Percentiles rank a stretch among this genome's conserved stretches.
These are phyloP conservation scores for Botryotinia calthae DNA, from an alignment of 2,329 filamentous ascomycete species.

Conservation along the genomic window DNA sequence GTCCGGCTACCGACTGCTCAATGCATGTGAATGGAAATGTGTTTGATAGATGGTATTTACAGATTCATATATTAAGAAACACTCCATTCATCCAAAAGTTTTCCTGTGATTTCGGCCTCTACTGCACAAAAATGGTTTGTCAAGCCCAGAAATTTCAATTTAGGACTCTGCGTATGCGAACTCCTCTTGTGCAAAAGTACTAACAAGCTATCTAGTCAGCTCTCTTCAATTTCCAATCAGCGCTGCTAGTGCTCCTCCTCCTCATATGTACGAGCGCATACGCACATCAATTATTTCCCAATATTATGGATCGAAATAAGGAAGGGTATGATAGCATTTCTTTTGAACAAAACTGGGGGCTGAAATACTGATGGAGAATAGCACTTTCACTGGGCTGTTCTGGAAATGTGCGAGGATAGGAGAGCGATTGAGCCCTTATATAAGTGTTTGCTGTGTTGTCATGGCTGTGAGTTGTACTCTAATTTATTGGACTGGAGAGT, in stretches of 20 bases:
- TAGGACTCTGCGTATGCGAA: too few species aligned
- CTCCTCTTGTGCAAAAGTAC: neutral
- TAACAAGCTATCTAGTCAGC: conserved; percentile 63
- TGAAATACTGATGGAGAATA: conserved; percentile 26
- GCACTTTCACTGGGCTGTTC: conserved; percentile 62
- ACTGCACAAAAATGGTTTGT: conserved; percentile 10
- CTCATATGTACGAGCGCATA: conserved; percentile 96
- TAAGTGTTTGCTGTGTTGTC: conserved; percentile 86
- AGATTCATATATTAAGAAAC: neutral
- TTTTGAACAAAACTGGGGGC: neutral
- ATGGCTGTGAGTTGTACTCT: conserved; percentile 74
- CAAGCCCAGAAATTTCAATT: neutral
- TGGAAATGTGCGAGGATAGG: conserved; percentile 96
- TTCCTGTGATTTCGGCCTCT: neutral
- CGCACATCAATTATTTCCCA: conserved; percentile 83
- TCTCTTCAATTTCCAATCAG: conserved; percentile 98
- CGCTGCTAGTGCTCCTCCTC: conserved; percentile 89
- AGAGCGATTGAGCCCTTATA: conserved; percentile 90
- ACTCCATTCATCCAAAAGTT: neutral
- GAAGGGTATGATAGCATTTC: conserved; percentile 62
- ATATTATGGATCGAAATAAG: conserved; percentile 90
- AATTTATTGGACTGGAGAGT: neutral
- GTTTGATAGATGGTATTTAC: conserved; percentile 4
- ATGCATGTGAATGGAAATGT: conserved; percentile 20
- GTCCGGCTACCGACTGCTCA: conserved; percentile 1